Conservation (phyloP, 495 filamentous ascomycete species). For the Oleoguttula mirabilis region DNA sequence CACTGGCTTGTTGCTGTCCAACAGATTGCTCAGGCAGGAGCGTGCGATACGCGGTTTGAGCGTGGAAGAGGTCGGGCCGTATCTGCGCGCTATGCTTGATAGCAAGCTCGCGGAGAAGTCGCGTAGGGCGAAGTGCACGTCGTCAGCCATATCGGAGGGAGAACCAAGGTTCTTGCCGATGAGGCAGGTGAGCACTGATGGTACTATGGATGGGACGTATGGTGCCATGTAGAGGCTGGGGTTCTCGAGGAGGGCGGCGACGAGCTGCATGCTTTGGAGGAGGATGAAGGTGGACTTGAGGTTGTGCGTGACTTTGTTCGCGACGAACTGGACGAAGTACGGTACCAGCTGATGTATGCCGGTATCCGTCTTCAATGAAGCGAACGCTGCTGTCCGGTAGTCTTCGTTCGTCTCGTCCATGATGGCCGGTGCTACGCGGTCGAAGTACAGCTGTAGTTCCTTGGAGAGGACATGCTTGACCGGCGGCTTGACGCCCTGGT, state of each 20-base stretch:
- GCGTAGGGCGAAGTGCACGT: constrained; percentile 66
- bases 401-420: constrained; percentile 74
- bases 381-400: constrained; percentile 72
- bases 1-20: constrained; percentile 69
- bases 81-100: constrained; percentile 58
- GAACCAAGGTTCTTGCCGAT: constrained; percentile 71
- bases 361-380: constrained; percentile 70
- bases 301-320: constrained; percentile 85
- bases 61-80: constrained; percentile 57
- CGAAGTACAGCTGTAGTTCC: constrained; percentile 93
- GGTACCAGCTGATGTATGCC: constrained; percentile 89
- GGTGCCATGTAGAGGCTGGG: constrained; percentile 72
- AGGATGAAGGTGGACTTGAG: constrained; percentile 77
- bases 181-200: constrained; percentile 81
- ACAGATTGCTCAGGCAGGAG: constrained; percentile 77
- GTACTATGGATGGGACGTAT: constrained; percentile 76
- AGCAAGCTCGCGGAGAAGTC: constrained; percentile 73
- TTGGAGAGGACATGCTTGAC: constrained; percentile 94
- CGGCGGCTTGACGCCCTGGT: constrained; percentile 68
- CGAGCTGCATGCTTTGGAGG: constrained; percentile 80
- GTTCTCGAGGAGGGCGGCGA: constrained; percentile 72
- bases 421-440: constrained; percentile 76
- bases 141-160: constrained; percentile 28
- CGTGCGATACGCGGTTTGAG: constrained; percentile 80
- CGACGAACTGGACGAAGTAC: constrained; percentile 89